These are phyloP conservation scores for Thelonectria blattea DNA, from an alignment of 2,329 filamentous ascomycete genomes.

Conservation along the genomic window DNA sequence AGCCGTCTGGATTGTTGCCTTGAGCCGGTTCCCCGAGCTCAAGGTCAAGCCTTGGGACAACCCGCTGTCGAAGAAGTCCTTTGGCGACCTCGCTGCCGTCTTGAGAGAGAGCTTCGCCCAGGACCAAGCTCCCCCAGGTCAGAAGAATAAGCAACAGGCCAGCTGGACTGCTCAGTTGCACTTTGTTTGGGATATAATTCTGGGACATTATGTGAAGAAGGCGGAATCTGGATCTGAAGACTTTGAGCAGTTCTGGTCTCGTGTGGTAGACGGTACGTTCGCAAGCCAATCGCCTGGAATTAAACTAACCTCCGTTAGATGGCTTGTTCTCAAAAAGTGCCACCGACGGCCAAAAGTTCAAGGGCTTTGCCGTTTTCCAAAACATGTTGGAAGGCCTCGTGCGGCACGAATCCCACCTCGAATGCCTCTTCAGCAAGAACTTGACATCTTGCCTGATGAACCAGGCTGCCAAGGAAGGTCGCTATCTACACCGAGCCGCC, in stretches of 20 bases:
- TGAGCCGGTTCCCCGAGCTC: slow-evolving; percentile 67
- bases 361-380: slow-evolving; percentile 87
- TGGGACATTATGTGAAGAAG: slow-evolving; percentile 58
- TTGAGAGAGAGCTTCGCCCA: slow-evolving; percentile 74
- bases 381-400: slow-evolving; percentile 68
- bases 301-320: slow-evolving; percentile 56
- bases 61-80: slow-evolving; percentile 73
- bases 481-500: slow-evolving; percentile 81
- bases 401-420: slow-evolving; percentile 53
- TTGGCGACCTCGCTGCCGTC: slow-evolving; percentile 73
- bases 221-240: slow-evolving; percentile 48
- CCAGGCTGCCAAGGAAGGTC: slow-evolving; percentile 77
- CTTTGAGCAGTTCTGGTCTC: slow-evolving; percentile 83
- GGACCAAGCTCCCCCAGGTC: slow-evolving; percentile 49
- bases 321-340: slow-evolving; percentile 82
- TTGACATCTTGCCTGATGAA: slow-evolving; percentile 83
- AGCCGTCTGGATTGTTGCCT: slow-evolving; percentile 81
- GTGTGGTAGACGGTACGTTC: slow-evolving; percentile 79
- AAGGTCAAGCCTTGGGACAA: slow-evolving; percentile 77
- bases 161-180: slow-evolving; percentile 82
- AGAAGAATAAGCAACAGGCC: slow-evolving; percentile 63
- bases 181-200: slow-evolving; percentile 85
- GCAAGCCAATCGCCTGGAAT: too few relatives aligned
- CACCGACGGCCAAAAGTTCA: slow-evolving; percentile 88
- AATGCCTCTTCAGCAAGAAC: slow-evolving; percentile 79